These are phyloP conservation scores for Acanthamoeba sp. DNA, from an alignment of 208 protist genomes.

Conservation along the genomic window DNA sequence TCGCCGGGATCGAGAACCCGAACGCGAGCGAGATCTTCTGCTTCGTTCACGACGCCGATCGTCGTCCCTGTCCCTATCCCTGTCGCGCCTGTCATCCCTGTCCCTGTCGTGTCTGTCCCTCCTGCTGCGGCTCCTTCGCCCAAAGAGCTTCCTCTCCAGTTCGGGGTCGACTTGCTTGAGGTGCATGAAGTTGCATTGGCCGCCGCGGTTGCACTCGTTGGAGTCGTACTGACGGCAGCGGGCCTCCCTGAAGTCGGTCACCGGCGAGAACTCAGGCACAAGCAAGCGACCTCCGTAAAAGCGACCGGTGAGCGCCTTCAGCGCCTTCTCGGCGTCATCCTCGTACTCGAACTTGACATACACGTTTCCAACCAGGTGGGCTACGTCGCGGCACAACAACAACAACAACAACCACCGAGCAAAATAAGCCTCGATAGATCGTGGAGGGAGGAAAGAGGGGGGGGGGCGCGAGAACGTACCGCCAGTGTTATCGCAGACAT, in stretches of 20 bases:
- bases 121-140: constrained; percentile 15
- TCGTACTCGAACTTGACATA: constrained; percentile 88
- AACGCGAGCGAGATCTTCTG: background rate
- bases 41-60: constrained; percentile 22
- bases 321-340: constrained; percentile 79
- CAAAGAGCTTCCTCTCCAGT: background rate
- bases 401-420: constrained; percentile 62
- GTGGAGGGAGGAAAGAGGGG: background rate
- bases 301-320: constrained; percentile 83
- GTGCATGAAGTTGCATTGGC: constrained; percentile 90
- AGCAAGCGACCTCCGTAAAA: constrained; percentile 87
- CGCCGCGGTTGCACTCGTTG: constrained; percentile 83
- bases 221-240: constrained; percentile 85
- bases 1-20: background rate
- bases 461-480: background rate
- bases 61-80: background rate
- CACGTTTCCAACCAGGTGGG: constrained; percentile 90
- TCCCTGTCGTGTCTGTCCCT: background rate
- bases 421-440: background rate
- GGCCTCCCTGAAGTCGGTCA: constrained; percentile 90
- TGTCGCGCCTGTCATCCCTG: background rate
- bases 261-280: constrained; percentile 88
- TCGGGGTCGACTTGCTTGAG: constrained; percentile 48
- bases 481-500: constrained; percentile 68
- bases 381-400: constrained; percentile 17